A percentile compares a stretch with the other conserved stretches of the same genome.
These are phyloP conservation scores for Colletotrichum nymphaeae DNA, from an alignment of 2,329 filamentous ascomycete species.

Conservation along the genomic window DNA sequence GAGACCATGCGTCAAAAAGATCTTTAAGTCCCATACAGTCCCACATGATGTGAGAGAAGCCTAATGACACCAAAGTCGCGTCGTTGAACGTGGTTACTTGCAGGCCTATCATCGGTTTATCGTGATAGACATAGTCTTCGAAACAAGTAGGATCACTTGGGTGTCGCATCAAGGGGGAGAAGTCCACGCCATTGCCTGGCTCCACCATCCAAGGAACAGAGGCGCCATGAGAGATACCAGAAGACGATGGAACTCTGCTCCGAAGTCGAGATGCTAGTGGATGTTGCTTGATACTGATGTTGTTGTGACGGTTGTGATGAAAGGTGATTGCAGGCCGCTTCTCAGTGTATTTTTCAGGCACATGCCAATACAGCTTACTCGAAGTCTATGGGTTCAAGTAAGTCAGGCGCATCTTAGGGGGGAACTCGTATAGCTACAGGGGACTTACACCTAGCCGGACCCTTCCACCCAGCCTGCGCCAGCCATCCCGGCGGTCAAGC, in stretches of 20 bases:
- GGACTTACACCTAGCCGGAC: not conserved
- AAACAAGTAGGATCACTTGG: not conserved
- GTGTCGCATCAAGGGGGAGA: not conserved
- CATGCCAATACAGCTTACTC: not conserved
- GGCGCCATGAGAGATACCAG: not conserved
- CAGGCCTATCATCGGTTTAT: constrained; percentile 54
- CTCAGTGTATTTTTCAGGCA: not conserved
- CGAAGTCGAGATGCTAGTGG: not conserved
- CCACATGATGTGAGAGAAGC: constrained; percentile 54
- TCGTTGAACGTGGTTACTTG: constrained; percentile 57
- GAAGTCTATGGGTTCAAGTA: not conserved
- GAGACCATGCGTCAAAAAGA: not conserved
- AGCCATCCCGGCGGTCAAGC: not conserved
- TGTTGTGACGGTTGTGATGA: not conserved
- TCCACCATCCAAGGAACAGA: constrained; percentile 1
- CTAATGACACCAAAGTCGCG: constrained; percentile 53
- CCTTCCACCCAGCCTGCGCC: not conserved
- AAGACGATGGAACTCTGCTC: not conserved
- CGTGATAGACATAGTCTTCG: constrained; percentile 49
- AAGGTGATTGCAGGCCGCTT: not conserved
- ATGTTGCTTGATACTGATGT: constrained; percentile 3
- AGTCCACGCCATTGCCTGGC: not conserved
- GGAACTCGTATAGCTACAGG: not conserved
- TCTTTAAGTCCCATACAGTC: constrained; percentile 51
- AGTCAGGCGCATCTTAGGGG: not conserved